Base-by-base conservation (phyloP, 345 rosid genomes). In the Rhodomyrtus tomentosa region DNA sequence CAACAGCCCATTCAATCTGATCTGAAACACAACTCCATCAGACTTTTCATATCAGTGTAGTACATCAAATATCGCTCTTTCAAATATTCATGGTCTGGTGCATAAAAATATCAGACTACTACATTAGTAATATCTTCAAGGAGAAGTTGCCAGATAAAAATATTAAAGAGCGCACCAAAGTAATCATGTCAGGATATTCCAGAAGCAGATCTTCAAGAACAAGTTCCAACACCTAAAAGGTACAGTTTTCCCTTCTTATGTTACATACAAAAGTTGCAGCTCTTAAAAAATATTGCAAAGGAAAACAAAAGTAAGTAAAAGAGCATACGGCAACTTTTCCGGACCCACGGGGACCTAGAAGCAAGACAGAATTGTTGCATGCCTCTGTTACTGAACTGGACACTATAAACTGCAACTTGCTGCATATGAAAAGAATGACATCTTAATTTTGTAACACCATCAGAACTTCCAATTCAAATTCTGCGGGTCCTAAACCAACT, bases 311-410 rank as follows among this genome's bases (percentile, higher is more conserved):
- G 29, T 40, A 15, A 50, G 56, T 21, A 82, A 85, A 22, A 40
- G 55, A 36, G 49, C 87, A 82, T 88, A 96, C 99, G n/a, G 98
- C 93, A 4, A 85, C 68, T 89, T 97, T 95, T 56, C 98, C 98
- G 16, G 96, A 93, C 73, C 98, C 98, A 54, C 98, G 98, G 72
- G 98, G 96, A 54, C 99, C 98, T 29, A 97, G 95, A 85, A 96
- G 98, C 84, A 96, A 88, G 87, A 95, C 87, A 5, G 99, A 95
- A 86, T 97, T 95, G 93, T 95, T 97, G 92, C 98, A 94, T 7
- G 91, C 93, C 90, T 93, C 98, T 0, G 92, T 91, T 48, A 96
- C 85, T 50, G 99, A 96, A 86, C 91, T 93, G 10, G 98, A 94
- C 48, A 95, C 80, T 81, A 91, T 86, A 81, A 91, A 95, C 91